These are phyloP conservation scores for Corniculantispora saksenae DNA, from an alignment of 2,329 filamentous ascomycete species.

Conservation along the genomic window DNA sequence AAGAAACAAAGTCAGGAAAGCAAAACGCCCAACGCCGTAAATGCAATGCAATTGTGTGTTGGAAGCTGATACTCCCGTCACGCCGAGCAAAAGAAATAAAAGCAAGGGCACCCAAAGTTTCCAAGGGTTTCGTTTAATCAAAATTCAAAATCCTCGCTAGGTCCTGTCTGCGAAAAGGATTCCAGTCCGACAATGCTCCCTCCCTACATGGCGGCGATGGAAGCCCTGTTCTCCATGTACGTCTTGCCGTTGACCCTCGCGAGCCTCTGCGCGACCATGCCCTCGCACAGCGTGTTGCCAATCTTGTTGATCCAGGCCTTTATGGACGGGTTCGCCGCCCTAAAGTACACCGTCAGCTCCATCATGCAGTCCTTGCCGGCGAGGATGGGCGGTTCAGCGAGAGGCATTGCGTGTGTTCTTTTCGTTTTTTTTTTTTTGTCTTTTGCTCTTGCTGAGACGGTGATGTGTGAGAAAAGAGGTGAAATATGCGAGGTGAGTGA, in stretches of 20 bases:
- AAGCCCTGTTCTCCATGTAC: not conserved
- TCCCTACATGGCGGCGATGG: not conserved
- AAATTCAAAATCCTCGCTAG: no score
- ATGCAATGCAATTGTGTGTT: no score
- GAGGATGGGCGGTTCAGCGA: constrained; percentile 26
- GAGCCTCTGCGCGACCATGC: not conserved
- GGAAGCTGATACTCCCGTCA: no score
- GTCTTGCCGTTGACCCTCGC: not conserved
- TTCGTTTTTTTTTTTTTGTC: not conserved
- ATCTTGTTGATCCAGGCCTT: constrained; percentile 11
- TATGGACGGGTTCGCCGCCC: constrained; percentile 4
- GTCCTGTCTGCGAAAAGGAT: no score
- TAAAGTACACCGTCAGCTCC: constrained; percentile 1
- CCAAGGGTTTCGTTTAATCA: no score
- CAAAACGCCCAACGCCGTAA: no score
- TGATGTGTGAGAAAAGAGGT: no score
- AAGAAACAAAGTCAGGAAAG: no score
- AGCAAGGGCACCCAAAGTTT: no score
- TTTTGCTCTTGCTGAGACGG: no score
- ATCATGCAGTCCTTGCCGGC: constrained; percentile 28
- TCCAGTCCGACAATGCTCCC: no score
- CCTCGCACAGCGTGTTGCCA: constrained; percentile 8
- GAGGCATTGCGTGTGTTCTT: not conserved
- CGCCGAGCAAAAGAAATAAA: no score
- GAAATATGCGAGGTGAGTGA: not conserved